Evolutionary conservation across 1,139 yeast genomes (phyloP), one percentile per base, ranked within the genome.

Genomic region (Candida sp.): DNA sequence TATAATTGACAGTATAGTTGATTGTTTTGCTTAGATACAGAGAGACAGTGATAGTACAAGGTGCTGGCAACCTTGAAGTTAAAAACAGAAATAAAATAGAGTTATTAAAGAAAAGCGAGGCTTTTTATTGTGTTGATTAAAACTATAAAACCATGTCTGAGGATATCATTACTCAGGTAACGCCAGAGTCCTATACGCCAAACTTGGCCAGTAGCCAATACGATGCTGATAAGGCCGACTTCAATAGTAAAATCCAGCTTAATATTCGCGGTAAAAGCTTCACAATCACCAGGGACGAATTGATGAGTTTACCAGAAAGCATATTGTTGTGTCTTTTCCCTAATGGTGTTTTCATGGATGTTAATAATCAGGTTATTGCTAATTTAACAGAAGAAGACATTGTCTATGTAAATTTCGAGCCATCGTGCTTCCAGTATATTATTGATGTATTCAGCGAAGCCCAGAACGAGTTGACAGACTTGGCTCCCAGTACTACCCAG

Each of bases 251-350:
- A 51, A 85, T 88, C 48, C 78, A 75, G 52, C 74, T 85, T 64
- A 81, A 82, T 57, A 76, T 84, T 44, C 72, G 95, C 41, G 95
- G 88, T 11, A 65, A 61, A 15, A 60, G 66, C 47, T 87, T 84
- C 61, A 78, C 82, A 44, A 83, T 93, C 41, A 82, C 96, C 2
- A 74, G 97, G 50, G 96, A 89, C 53, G 97, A 89, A 60, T 75
- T 93, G 52, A 84, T 90, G 86, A 82, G 91, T 45, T 70, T 93
- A 42, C 98, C 99, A 1, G 98, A 95, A 62, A 82, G 93, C 50
- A 83, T 95, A 29, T 70, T 95, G 48, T 76, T 91, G 44, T 89
- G 97, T 53, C 67, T 88, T 43, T 95, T 83, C 63, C 96, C 98
- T 12, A 87, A 88, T 52, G 97, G 98, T 33, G 91, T 90, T 5